phyloP scores from a whole-genome alignment of 208 protist species.

The Acanthamoeba castellanii region DNA sequence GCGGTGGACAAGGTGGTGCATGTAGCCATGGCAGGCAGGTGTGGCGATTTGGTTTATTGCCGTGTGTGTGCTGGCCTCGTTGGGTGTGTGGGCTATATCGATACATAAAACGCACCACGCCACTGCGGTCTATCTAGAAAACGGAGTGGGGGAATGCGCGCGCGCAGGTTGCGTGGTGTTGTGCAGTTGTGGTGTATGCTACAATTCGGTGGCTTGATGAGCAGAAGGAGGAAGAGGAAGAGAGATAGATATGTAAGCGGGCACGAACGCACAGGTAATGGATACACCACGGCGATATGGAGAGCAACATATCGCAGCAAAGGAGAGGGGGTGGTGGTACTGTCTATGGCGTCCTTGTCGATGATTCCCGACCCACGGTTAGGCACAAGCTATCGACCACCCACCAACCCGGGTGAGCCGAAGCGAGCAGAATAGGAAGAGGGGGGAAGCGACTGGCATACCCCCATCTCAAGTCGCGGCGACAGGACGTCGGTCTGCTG shows the following conservation, averaged over 20 bases:
- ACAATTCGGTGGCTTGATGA: not conserved
- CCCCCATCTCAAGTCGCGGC: slow-evolving; percentile 14
- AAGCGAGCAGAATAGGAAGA: too few species aligned
- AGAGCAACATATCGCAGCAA: not conserved
- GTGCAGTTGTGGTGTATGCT: not conserved
- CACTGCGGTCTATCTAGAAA: too few species aligned
- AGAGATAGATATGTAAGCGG: not conserved
- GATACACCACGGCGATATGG: not conserved
- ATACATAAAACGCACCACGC: too few species aligned
- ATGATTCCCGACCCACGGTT: not conserved
- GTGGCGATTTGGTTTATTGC: too few species aligned
- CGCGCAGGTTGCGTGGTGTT: too few species aligned
- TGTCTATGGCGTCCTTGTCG: not conserved
- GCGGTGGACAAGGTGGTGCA: too few species aligned
- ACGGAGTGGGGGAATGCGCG: too few species aligned
- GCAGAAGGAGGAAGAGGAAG: not conserved
- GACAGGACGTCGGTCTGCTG: not conserved
- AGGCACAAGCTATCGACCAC: not conserved
- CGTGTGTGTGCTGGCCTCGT: too few species aligned
- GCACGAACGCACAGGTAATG: not conserved
- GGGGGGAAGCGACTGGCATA: not conserved
- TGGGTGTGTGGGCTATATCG: too few species aligned
- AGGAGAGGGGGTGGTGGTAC: not conserved
- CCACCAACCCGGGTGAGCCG: too few species aligned
- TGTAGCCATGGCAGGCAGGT: too few species aligned